Evolutionary conservation across 2,329 filamentous ascomycete genomes (phyloP).

Genomic region (Penicillium glabrum): DNA sequence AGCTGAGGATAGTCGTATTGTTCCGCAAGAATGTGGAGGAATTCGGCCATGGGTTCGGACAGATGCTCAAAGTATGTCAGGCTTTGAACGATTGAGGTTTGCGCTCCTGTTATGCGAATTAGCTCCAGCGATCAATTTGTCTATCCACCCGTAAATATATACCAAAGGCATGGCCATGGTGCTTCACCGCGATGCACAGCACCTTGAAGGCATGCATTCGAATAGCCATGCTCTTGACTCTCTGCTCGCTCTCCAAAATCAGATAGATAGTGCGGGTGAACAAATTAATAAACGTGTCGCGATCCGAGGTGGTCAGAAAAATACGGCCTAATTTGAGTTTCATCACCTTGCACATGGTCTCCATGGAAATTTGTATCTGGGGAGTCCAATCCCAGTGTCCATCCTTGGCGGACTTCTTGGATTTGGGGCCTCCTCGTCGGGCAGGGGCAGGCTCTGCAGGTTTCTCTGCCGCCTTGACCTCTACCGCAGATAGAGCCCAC

Average conservation of each 20-base stretch:
- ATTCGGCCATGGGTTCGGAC: constrained; percentile 99
- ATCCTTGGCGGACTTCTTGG: constrained; percentile 72
- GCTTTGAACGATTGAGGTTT: constrained; percentile 97
- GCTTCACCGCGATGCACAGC: constrained; percentile 92
- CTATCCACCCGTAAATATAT: constrained; percentile 18
- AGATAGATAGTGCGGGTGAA: constrained; percentile 93
- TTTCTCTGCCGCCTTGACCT: constrained; percentile 91
- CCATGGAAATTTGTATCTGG: constrained; percentile 84
- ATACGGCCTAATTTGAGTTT: constrained; percentile 89
- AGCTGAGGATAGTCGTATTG: constrained; percentile 98
- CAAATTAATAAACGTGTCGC: constrained; percentile 89
- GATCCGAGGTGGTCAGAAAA: constrained; percentile 92
- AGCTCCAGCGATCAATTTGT: constrained; percentile 13
- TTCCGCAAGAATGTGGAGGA: constrained; percentile 90
- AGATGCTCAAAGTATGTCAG: constrained; percentile 97
- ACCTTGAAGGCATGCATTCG: constrained; percentile 98
- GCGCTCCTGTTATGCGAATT: constrained; percentile 63
- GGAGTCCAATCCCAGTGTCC: constrained; percentile 82
- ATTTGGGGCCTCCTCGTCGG: constrained; percentile 72
- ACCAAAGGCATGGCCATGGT: constrained; percentile 96
- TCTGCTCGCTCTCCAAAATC: constrained; percentile 88
- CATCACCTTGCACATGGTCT: constrained; percentile 93
- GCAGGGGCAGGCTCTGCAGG: constrained; percentile 69
- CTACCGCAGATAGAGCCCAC: constrained; percentile 93
- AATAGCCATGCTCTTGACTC: constrained; percentile 83